Evolutionary conservation across 1,284 basidiomycete species (phyloP).

Genomic region (Ganoderma lucidum): DNA sequence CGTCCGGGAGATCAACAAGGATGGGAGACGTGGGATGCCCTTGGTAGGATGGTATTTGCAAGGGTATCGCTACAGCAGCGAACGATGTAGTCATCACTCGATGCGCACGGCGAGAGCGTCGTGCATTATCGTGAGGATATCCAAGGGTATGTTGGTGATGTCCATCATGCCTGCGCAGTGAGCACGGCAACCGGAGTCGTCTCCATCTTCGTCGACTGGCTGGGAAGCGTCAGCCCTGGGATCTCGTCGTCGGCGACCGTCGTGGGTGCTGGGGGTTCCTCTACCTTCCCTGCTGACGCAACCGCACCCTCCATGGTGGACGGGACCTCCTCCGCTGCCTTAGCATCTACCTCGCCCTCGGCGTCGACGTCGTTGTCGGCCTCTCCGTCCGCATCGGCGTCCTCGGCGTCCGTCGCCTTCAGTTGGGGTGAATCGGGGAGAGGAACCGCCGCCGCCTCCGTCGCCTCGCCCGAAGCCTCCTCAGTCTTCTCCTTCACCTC

Average conservation of each 20-base stretch:
- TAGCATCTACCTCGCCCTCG: slow-evolving; percentile 21
- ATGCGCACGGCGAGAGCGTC: background rate
- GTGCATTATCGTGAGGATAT: slow-evolving; percentile 1
- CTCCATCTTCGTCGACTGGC: slow-evolving; percentile 4
- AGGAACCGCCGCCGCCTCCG: slow-evolving; percentile 56
- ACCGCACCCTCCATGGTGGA: slow-evolving; percentile 1
- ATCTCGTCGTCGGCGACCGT: slow-evolving; percentile 29
- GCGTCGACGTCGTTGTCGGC: slow-evolving; percentile 3
- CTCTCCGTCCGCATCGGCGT: slow-evolving; percentile 16
- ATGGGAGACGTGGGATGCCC: background rate
- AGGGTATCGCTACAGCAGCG: background rate
- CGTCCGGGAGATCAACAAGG: slow-evolving; percentile 6
- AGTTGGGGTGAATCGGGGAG: slow-evolving; percentile 54
- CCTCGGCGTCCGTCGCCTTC: slow-evolving; percentile 31
- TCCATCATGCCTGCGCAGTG: background rate
- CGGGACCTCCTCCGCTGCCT: slow-evolving; percentile 17
- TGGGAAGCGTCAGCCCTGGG: slow-evolving; percentile 28
- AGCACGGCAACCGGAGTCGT: slow-evolving; percentile 3
- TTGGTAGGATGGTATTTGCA: background rate
- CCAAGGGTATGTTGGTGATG: slow-evolving; percentile 7
- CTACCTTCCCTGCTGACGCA: slow-evolving; percentile 14
- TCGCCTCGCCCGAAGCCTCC: slow-evolving; percentile 47
- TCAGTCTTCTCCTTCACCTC: slow-evolving; percentile 19
- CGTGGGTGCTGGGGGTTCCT: background rate
- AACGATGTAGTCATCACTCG: background rate